Conservation (phyloP, 805 yeast species). For the Teunomyces cretensis region DNA sequence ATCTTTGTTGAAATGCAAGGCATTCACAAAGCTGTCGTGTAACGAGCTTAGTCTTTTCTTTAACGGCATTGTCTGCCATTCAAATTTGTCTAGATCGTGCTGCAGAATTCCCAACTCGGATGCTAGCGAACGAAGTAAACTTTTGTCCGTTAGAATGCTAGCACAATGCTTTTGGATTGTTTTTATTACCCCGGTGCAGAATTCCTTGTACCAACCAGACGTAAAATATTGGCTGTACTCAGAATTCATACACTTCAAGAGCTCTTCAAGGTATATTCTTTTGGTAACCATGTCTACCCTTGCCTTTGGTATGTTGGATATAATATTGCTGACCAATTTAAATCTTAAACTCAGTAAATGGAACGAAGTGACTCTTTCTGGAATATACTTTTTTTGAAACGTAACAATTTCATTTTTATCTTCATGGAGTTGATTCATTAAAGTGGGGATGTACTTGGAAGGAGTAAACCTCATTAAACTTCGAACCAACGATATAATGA, state of each 20-base stretch:
- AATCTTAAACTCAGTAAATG: conserved; percentile 20
- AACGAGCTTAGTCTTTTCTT: conserved; percentile 23
- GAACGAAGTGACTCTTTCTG: conserved; percentile 16
- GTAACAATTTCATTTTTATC: conserved; percentile 16
- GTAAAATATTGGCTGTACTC: conserved; percentile 26
- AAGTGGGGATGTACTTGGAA: conserved; percentile 24
- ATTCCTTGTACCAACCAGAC: conserved; percentile 27
- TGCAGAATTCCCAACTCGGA: conserved; percentile 30
- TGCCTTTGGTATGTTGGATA: conserved; percentile 18
- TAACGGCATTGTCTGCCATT: conserved; percentile 23
- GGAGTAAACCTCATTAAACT: conserved; percentile 25
- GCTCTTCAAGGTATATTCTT: conserved; percentile 16
- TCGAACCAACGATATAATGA: conserved; percentile 21
- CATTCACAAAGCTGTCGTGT: conserved; percentile 25
- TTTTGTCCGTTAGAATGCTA: conserved; percentile 12
- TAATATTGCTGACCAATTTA: conserved; percentile 17
- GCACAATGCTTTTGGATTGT: conserved; percentile 18
- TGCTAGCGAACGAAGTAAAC: conserved; percentile 18
- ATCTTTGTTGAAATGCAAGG: conserved; percentile 21
- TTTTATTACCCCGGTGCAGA: conserved; percentile 27
- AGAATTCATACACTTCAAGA: conserved; percentile 22
- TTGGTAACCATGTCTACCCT: conserved; percentile 12
- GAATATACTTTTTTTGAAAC: conserved; percentile 15
- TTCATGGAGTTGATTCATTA: conserved; percentile 19
- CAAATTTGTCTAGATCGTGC: conserved; percentile 17